These are phyloP conservation scores for Mucor velutinosus DNA, from an alignment of 371 early-diverging fungal genomes.

Conservation along the genomic window DNA sequence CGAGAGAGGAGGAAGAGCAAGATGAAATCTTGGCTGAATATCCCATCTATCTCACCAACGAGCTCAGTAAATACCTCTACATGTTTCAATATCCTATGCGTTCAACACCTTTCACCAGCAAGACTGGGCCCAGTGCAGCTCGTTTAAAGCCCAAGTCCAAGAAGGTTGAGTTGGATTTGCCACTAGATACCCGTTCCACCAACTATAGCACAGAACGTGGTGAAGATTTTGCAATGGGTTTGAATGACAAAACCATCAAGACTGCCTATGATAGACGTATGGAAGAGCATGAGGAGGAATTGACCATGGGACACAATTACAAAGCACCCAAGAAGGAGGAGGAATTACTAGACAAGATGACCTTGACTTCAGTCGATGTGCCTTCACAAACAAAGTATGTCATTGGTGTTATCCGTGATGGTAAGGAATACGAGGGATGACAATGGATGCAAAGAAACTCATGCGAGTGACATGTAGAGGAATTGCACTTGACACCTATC, in stretches of 20 bases:
- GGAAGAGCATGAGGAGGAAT: constrained; percentile 54
- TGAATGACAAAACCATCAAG: constrained; percentile 70
- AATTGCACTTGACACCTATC: constrained; percentile 83
- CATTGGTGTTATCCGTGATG: constrained; percentile 75
- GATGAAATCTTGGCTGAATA: constrained; percentile 80
- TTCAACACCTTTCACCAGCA: constrained; percentile 47
- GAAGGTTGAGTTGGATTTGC: constrained; percentile 86
- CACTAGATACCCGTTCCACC: constrained; percentile 67
- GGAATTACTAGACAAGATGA: constrained; percentile 73
- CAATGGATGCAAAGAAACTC: too few species aligned
- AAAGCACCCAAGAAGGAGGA: constrained; percentile 35
- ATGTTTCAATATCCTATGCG: constrained; percentile 88
- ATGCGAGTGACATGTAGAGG: constrained; percentile 45
- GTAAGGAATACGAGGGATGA: constrained; percentile 33
- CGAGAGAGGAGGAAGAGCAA: constrained; percentile 37
- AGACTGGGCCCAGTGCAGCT: constrained; percentile 60
- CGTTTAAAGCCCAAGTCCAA: constrained; percentile 83
- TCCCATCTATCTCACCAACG: constrained; percentile 74
- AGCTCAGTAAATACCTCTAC: constrained; percentile 71
- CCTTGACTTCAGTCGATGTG: constrained; percentile 73
- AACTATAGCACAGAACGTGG: constrained; percentile 81
- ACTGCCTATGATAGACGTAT: constrained; percentile 68
- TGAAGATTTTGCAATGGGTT: constrained; percentile 76
- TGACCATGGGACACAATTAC: constrained; percentile 26
- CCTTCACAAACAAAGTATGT: constrained; percentile 80